Percentiles rank a stretch among this genome's conserved stretches.
Conservation (phyloP, 495 filamentous ascomycete species). For the Hypoxylon subgilvum region DNA sequence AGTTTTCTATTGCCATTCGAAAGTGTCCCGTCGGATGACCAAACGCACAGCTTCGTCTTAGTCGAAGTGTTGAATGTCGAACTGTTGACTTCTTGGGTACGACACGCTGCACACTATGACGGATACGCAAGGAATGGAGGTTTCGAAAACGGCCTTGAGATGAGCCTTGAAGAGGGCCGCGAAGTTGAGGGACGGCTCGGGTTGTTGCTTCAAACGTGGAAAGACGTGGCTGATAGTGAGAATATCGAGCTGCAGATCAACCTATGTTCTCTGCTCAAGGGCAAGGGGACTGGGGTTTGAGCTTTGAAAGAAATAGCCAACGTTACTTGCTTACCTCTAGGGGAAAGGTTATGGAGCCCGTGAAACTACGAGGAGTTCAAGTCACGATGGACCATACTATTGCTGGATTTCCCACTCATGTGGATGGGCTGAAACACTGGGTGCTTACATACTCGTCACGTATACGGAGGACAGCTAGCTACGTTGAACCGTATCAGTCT, state of each 20-base stretch:
- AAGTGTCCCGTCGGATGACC: conserved; percentile 38
- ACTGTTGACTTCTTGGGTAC: conserved; percentile 5
- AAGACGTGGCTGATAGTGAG: neutral
- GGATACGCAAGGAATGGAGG: conserved; percentile 27
- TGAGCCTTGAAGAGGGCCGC: conserved; percentile 31
- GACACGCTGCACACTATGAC: conserved; percentile 28
- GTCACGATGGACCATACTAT: too few relatives aligned
- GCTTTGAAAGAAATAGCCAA: neutral
- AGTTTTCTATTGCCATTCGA: conserved; percentile 56
- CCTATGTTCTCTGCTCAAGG: conserved; percentile 28
- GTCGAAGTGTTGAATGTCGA: conserved; percentile 19
- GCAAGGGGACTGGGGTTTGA: conserved; percentile 3
- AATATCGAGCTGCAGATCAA: conserved; percentile 9
- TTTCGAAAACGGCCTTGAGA: conserved; percentile 29
- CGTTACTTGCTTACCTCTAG: too few relatives aligned
- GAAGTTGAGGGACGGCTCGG: conserved; percentile 24
- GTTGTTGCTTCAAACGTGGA: conserved; percentile 8
- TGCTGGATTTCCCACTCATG: too few relatives aligned
- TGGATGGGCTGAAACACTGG: too few relatives aligned
- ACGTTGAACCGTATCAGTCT: too few relatives aligned
- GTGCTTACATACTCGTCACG: too few relatives aligned
- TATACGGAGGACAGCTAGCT: too few relatives aligned
- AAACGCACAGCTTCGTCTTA: conserved; percentile 39
- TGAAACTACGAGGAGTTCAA: too few relatives aligned
- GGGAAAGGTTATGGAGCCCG: too few relatives aligned